Conservation (phyloP, 306 rosid genomes). For the Elaeagnus macrophylla region DNA sequence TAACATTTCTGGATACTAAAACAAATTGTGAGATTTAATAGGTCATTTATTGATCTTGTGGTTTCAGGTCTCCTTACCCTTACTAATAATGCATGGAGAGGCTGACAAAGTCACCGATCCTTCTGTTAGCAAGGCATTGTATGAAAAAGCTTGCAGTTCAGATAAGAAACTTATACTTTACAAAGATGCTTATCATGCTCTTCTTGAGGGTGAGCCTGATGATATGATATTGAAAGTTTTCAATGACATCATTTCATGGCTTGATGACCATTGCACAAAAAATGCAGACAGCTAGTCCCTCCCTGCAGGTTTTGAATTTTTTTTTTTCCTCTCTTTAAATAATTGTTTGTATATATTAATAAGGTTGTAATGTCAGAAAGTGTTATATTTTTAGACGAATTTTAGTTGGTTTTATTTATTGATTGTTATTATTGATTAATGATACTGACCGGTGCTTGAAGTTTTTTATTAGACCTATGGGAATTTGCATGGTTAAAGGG, state of each 20-base stretch:
- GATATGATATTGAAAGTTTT: conserved; percentile 48
- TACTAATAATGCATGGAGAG: conserved; percentile 81
- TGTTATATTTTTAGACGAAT: no score
- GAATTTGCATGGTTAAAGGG: no score
- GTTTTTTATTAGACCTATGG: no score
- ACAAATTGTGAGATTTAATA: background rate
- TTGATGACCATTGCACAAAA: conserved; percentile 39
- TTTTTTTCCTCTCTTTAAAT: no score
- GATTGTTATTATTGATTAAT: no score
- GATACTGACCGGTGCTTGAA: no score
- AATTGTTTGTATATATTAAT: no score
- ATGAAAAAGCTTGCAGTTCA: conserved; percentile 62
- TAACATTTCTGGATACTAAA: background rate
- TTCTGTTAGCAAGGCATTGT: conserved; percentile 74
- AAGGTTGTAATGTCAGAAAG: no score
- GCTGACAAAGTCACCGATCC: conserved; percentile 85
- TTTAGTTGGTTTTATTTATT: no score
- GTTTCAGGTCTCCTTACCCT: conserved; percentile 66
- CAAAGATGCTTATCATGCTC: conserved; percentile 66
- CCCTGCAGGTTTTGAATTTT: background rate
- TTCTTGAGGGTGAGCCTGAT: conserved; percentile 94
- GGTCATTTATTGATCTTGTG: conserved; percentile 1
- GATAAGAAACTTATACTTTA: conserved; percentile 77
- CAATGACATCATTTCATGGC: conserved; percentile 70
- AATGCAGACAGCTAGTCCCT: conserved; percentile 7